Evolutionary conservation across 257 asterid genomes (phyloP).

Genomic region (Nicotiana tabacum): DNA sequence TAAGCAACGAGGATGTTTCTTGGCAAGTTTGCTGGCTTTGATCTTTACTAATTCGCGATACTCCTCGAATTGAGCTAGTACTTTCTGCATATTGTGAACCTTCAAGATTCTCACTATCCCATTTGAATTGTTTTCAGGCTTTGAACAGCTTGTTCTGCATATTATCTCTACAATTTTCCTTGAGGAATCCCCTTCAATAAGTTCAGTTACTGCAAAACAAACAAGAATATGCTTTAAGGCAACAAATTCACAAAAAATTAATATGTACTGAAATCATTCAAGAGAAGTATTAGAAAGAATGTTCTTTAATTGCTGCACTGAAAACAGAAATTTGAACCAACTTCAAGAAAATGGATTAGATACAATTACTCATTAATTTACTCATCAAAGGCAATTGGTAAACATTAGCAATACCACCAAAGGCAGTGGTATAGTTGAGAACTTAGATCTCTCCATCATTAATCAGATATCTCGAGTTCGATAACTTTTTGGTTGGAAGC

Average conservation of each 20-base stretch:
- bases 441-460: not conserved
- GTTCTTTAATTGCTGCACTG: not conserved
- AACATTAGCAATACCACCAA: not conserved
- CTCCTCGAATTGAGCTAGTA: constrained; percentile 77
- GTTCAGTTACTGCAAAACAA: constrained; percentile 57
- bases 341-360: not conserved
- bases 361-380: not conserved
- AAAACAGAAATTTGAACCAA: not conserved
- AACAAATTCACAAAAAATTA: too few species aligned
- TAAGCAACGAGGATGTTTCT: constrained; percentile 87
- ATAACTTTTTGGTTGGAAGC: not conserved
- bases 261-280: not conserved
- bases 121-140: constrained; percentile 30
- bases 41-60: constrained; percentile 73
- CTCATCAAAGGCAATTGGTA: not conserved
- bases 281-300: not conserved
- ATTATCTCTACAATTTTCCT: constrained; percentile 85
- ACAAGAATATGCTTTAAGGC: not conserved
- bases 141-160: constrained; percentile 52
- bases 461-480: not conserved
- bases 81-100: constrained; percentile 86
- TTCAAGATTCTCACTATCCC: constrained; percentile 73
- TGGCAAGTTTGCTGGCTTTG: constrained; percentile 63
- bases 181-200: constrained; percentile 80
- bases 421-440: not conserved